Conservation (phyloP, 805 yeast species). For the Yarrowia divulgata region DNA sequence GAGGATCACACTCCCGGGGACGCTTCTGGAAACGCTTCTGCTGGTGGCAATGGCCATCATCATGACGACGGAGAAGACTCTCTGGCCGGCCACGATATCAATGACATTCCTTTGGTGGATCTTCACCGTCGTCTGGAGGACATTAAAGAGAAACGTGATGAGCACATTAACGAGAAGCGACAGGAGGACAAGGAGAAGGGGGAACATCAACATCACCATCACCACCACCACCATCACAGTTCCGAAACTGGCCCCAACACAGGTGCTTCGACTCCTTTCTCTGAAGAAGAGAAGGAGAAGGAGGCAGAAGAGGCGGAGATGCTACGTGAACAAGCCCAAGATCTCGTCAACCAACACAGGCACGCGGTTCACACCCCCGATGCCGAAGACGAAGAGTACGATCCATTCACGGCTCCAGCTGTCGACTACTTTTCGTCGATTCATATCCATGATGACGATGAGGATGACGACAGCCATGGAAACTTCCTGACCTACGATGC, state of each 20-base stretch:
- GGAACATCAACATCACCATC: conserved; percentile 42
- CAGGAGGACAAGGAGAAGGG: conserved; percentile 7
- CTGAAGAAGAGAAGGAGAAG: conserved; percentile 16
- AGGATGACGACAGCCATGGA: conserved; percentile 38
- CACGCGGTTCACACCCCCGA: conserved; percentile 45
- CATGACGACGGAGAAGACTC: background rate
- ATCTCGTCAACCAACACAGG: conserved; percentile 42
- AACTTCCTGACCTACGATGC: conserved; percentile 39
- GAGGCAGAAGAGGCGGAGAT: conserved; percentile 26
- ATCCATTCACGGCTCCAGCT: conserved; percentile 43
- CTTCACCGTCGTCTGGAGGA: conserved; percentile 42
- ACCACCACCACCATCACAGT: conserved; percentile 21
- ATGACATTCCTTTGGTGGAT: conserved; percentile 44
- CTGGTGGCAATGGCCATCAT: background rate
- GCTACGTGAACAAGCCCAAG: conserved; percentile 40
- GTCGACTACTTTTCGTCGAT: conserved; percentile 47
- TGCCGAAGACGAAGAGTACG: conserved; percentile 44
- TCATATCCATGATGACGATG: conserved; percentile 38
- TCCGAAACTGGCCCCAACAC: conserved; percentile 10
- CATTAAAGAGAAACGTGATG: conserved; percentile 41
- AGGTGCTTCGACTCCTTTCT: conserved; percentile 9
- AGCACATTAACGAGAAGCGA: conserved; percentile 41
- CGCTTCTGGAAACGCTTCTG: background rate
- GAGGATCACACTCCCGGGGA: conserved; percentile 1
- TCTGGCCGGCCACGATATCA: conserved; percentile 39